Conservation (phyloP, 1,139 yeast genomes). For the Candida frijolesensis region DNA sequence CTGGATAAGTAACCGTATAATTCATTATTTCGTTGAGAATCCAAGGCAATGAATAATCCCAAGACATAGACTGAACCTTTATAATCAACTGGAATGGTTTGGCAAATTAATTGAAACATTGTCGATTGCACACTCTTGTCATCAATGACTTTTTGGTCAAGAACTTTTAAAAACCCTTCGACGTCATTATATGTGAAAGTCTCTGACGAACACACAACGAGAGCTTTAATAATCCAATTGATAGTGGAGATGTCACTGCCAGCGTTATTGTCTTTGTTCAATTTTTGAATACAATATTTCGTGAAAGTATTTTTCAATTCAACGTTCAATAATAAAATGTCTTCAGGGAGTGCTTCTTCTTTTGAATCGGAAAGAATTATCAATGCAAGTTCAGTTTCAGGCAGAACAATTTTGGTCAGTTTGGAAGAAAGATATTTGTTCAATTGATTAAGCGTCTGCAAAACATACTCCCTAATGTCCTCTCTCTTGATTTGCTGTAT, state of each 20-base stretch:
- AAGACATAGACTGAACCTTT: conserved; percentile 12
- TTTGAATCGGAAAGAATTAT: conserved; percentile 17
- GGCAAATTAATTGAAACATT: conserved; percentile 13
- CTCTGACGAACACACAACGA: conserved; percentile 4
- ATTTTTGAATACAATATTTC: conserved; percentile 6
- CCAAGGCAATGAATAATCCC: conserved; percentile 13
- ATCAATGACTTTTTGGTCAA: neutral
- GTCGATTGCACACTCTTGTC: conserved; percentile 4
- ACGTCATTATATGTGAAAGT: neutral
- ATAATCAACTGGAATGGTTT: conserved; percentile 8
- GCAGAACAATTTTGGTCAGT: conserved; percentile 8
- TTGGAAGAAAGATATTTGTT: conserved; percentile 7
- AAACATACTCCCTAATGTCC: conserved; percentile 17
- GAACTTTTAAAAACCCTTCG: neutral
- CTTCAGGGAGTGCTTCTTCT: conserved; percentile 3
- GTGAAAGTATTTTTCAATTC: conserved; percentile 7
- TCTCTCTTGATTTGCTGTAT: conserved; percentile 26
- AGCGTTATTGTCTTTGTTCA: neutral
- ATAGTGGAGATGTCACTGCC: neutral
- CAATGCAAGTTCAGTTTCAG: conserved; percentile 21
- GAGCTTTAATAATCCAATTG: conserved; percentile 13
- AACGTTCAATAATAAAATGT: neutral
- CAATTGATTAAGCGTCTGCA: conserved; percentile 16
- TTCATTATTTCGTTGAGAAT: neutral
- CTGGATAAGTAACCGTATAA: conserved; percentile 14